These are phyloP conservation scores for Colletotrichum aenigma DNA, from an alignment of 2,329 filamentous ascomycete species.

Conservation along the genomic window DNA sequence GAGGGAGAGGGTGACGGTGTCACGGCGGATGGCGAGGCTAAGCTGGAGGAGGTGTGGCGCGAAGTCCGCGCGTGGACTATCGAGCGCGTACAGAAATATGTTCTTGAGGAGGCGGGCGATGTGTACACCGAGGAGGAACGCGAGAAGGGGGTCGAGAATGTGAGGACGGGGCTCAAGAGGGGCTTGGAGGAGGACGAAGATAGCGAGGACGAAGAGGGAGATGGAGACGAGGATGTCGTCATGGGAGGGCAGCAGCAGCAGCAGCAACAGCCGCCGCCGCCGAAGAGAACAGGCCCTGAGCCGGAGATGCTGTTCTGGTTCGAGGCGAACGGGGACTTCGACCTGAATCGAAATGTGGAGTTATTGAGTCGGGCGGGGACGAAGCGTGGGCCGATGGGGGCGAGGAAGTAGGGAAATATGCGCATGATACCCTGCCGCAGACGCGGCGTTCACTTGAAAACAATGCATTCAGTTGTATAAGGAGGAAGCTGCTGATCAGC, in stretches of 20 bases:
- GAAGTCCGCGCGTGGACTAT: slow-evolving; percentile 46
- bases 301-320: slow-evolving; percentile 55
- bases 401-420: background rate
- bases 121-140: slow-evolving; percentile 76
- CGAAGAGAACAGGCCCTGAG: slow-evolving; percentile 37
- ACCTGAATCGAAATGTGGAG: slow-evolving; percentile 50
- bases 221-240: slow-evolving; percentile 53
- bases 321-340: slow-evolving; percentile 46
- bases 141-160: slow-evolving; percentile 67
- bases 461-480: background rate
- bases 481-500: background rate
- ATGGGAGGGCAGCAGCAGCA: slow-evolving; percentile 27
- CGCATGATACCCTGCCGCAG: slow-evolving; percentile 20
- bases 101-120: slow-evolving; percentile 53
- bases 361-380: slow-evolving; percentile 38
- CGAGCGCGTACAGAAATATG: slow-evolving; percentile 44
- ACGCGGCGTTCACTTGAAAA: background rate
- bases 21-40: slow-evolving; percentile 40
- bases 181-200: slow-evolving; percentile 54
- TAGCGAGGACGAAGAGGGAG: slow-evolving; percentile 64
- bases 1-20: slow-evolving; percentile 34
- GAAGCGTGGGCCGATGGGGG: slow-evolving; percentile 9
- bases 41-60: slow-evolving; percentile 62
- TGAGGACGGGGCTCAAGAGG: slow-evolving; percentile 72
- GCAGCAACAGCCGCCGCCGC: slow-evolving; percentile 28